phyloP scores from a whole-genome alignment of 371 early-diverging fungal genomes.

The Choanephora cucurbitarum region DNA sequence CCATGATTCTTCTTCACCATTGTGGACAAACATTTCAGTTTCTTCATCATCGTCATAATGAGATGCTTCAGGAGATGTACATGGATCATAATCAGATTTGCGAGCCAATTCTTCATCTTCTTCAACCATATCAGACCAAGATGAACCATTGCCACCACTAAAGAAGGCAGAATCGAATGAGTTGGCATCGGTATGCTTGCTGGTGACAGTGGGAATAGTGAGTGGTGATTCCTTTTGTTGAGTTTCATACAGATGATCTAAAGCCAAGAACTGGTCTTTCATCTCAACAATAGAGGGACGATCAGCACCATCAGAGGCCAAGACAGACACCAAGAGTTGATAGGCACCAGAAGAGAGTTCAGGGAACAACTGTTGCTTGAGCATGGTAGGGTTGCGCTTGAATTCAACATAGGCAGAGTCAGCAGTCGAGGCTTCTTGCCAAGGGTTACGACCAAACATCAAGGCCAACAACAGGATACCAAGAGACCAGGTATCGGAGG shows the following conservation, averaged over 20 bases:
- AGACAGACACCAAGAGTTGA: constrained; percentile 34
- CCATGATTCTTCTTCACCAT: constrained; percentile 46
- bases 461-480: constrained; percentile 77
- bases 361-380: constrained; percentile 49
- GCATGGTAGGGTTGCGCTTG: constrained; percentile 44
- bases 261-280: constrained; percentile 20
- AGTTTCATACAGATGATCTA: constrained; percentile 18
- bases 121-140: constrained; percentile 42
- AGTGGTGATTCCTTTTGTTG: constrained; percentile 10
- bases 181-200: constrained; percentile 18
- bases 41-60: constrained; percentile 34
- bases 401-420: constrained; percentile 60
- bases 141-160: constrained; percentile 21
- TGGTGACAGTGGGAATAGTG: constrained; percentile 9
- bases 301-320: constrained; percentile 23
- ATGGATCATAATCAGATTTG: background rate
- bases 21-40: constrained; percentile 42
- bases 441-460: constrained; percentile 78
- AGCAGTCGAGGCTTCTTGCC: constrained; percentile 63
- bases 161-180: constrained; percentile 47
- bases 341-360: constrained; percentile 33
- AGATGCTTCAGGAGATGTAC: background rate
- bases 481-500: constrained; percentile 78
- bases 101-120: constrained; percentile 21
- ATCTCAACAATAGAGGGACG: constrained; percentile 35